Percentiles rank a stretch among this genome's conserved stretches.
phyloP scores from a whole-genome alignment of 2,329 filamentous ascomycete genomes.

The Calonectria leucothoes region DNA sequence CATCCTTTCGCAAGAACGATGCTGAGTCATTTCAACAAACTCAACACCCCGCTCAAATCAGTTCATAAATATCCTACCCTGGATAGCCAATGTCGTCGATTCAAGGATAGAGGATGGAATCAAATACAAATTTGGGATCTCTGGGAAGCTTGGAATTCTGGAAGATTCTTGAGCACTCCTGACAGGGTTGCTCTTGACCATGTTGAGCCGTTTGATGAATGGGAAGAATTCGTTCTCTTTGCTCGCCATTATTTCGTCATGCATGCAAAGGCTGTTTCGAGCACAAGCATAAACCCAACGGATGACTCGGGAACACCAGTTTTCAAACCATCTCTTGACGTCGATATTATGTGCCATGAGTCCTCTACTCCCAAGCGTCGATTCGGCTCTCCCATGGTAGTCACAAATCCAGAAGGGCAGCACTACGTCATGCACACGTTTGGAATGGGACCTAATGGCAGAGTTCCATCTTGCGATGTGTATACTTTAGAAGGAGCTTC shows the following conservation, averaged over 20 bases:
- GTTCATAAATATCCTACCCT: constrained; percentile 77
- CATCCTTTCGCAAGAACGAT: constrained; percentile 91
- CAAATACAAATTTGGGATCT: constrained; percentile 73
- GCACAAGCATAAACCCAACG: not conserved
- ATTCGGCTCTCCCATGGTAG: constrained; percentile 67
- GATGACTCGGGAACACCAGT: not conserved
- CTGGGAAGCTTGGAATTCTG: constrained; percentile 85
- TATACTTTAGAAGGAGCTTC: constrained; percentile 47
- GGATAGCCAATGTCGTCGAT: constrained; percentile 75
- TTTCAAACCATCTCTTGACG: not conserved
- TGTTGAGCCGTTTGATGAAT: constrained; percentile 91
- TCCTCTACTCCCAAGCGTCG: constrained; percentile 56
- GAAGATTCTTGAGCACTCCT: constrained; percentile 69
- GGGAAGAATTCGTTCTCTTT: constrained; percentile 93
- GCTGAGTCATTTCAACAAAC: constrained; percentile 84
- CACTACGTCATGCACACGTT: constrained; percentile 58
- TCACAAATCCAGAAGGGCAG: constrained; percentile 52
- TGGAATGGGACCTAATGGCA: constrained; percentile 57
- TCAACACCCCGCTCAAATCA: constrained; percentile 82
- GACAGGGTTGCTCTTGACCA: constrained; percentile 73
- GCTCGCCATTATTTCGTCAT: constrained; percentile 86
- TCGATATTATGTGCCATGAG: constrained; percentile 26
- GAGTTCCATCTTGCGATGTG: constrained; percentile 63
- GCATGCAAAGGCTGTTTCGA: constrained; percentile 58
- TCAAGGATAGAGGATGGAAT: constrained; percentile 75